Percentiles rank a stretch among this genome's conserved stretches.
These are phyloP conservation scores for Polytrichum commune DNA, from an alignment of 225 moss, liverwort and hornwort species.

Conservation along the genomic window DNA sequence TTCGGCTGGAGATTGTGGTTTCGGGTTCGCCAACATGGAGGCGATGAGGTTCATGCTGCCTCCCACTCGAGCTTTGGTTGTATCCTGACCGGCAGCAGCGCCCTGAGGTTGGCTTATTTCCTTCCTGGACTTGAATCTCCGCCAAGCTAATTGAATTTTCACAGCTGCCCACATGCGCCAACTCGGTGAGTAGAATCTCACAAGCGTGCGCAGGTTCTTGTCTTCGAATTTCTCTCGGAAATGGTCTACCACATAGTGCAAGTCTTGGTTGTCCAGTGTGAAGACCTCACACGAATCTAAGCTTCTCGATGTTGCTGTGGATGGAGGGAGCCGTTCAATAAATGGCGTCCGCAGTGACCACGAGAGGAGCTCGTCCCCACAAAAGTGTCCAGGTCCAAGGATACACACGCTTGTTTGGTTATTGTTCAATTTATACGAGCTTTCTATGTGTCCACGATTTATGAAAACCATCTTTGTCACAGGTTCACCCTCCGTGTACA, in stretches of 20 bases:
- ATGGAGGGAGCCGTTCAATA: slow-evolving; percentile 39
- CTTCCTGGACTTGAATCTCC: slow-evolving; percentile 14
- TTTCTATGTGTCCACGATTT: too few relatives aligned
- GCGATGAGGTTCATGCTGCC: too few relatives aligned
- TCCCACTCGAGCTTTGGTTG: too few relatives aligned
- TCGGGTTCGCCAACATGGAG: too few relatives aligned
- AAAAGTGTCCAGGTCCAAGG: too few relatives aligned
- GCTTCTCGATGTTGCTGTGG: slow-evolving; percentile 38
- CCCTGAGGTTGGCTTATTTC: neutral
- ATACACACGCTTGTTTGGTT: too few relatives aligned
- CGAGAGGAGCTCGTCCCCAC: too few relatives aligned
- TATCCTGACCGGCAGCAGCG: too few relatives aligned
- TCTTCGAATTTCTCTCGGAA: slow-evolving; percentile 51
- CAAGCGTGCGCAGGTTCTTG: slow-evolving; percentile 28
- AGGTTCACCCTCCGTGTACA: too few relatives aligned
- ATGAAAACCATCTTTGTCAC: too few relatives aligned
- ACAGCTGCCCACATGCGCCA: slow-evolving; percentile 27
- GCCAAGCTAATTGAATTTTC: slow-evolving; percentile 1
- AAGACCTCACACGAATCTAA: slow-evolving; percentile 50
- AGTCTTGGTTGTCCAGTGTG: slow-evolving; percentile 36
- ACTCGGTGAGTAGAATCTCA: slow-evolving; percentile 14
- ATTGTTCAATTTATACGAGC: too few relatives aligned
- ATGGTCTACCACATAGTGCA: slow-evolving; percentile 50
- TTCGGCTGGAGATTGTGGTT: too few relatives aligned
- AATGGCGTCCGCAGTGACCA: slow-evolving; percentile 3